phyloP scores from a whole-genome alignment of 495 filamentous ascomycete genomes.

The Xylaria nigripes region DNA sequence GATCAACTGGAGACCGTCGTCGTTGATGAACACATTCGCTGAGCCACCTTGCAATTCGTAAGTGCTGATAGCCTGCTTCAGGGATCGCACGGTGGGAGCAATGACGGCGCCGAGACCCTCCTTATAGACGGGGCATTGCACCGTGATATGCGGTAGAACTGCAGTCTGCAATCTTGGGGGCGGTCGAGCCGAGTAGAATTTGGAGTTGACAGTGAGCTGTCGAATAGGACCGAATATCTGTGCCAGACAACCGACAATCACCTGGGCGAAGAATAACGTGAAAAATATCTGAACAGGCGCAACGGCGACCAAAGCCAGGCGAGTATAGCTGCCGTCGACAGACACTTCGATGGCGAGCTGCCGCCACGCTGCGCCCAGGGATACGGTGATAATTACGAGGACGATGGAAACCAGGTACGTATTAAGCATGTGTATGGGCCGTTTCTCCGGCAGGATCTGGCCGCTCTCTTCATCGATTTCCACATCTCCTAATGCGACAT shows the following conservation, averaged over 20 bases:
- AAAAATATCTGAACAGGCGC: constrained; percentile 71
- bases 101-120: constrained; percentile 59
- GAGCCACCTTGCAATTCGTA: constrained; percentile 76
- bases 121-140: constrained; percentile 69
- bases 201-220: constrained; percentile 65
- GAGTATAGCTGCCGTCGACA: constrained; percentile 52
- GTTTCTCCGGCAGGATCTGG: constrained; percentile 51
- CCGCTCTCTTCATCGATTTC: constrained; percentile 68
- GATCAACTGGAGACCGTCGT: constrained; percentile 67
- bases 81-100: constrained; percentile 57
- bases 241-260: constrained; percentile 64
- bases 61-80: constrained; percentile 67
- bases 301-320: constrained; percentile 54
- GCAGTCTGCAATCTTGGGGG: constrained; percentile 48
- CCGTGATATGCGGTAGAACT: constrained; percentile 57
- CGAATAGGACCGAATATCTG: constrained; percentile 66
- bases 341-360: constrained; percentile 58
- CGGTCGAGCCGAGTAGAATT: constrained; percentile 64
- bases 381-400: constrained; percentile 50
- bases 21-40: constrained; percentile 74
- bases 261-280: constrained; percentile 68
- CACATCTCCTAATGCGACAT: constrained; percentile 31
- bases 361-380: constrained; percentile 59
- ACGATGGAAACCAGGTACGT: constrained; percentile 58
- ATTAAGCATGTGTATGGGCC: constrained; percentile 59